These are phyloP conservation scores for Apiotrichum mycotoxinovorans DNA, from an alignment of 1,284 basidiomycete species.

Conservation along the genomic window DNA sequence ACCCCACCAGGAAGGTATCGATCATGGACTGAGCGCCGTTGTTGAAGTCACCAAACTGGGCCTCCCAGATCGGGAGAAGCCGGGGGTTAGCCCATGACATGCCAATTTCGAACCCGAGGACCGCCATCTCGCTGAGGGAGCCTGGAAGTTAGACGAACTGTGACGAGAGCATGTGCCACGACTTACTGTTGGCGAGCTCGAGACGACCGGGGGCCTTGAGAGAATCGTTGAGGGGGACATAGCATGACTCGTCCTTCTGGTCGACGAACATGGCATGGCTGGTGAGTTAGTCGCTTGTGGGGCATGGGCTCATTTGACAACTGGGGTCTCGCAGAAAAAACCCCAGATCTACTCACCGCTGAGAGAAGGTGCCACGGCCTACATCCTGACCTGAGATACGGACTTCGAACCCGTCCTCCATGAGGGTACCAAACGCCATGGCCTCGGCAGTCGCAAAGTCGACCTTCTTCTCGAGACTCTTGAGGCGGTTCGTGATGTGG, in stretches of 20 bases:
- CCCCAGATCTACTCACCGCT: conserved; percentile 55
- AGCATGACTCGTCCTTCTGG: conserved; percentile 70
- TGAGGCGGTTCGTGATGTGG: conserved; percentile 72
- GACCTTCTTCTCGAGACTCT: conserved; percentile 66
- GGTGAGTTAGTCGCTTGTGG: conserved; percentile 5
- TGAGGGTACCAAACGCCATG: conserved; percentile 76
- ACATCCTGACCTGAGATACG: conserved; percentile 87
- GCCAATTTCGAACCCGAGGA: conserved; percentile 83
- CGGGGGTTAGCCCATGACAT: conserved; percentile 78
- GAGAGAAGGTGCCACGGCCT: conserved; percentile 83
- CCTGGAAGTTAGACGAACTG: conserved; percentile 51
- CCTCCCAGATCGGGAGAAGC: conserved; percentile 82
- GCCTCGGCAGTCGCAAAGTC: conserved; percentile 89
- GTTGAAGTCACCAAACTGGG: conserved; percentile 83
- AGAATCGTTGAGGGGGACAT: conserved; percentile 70
- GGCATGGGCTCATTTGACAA: too few relatives aligned
- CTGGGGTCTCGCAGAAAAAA: background rate
- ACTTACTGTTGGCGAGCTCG: conserved; percentile 77
- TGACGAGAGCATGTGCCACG: too few relatives aligned
- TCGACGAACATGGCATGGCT: conserved; percentile 87
- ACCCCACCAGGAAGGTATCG: conserved; percentile 77
- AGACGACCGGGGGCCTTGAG: conserved; percentile 59
- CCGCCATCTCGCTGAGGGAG: conserved; percentile 77
- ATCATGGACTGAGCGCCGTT: conserved; percentile 85
- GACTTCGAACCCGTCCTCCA: conserved; percentile 73